These are phyloP conservation scores for Brasilioporus rufonigricans DNA, from an alignment of 768 basidiomycete species.

Conservation along the genomic window DNA sequence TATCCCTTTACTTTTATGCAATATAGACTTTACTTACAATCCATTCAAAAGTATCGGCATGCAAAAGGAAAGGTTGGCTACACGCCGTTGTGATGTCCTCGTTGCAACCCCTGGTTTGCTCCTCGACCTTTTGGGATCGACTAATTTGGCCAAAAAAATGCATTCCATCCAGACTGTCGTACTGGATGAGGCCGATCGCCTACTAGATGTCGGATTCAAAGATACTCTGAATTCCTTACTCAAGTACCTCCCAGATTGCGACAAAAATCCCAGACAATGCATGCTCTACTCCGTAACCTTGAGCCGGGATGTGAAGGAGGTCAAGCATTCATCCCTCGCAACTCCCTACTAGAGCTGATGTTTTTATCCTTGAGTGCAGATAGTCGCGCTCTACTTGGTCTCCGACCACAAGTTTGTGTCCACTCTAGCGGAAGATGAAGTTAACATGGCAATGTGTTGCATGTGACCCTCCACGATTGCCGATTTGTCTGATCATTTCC, in stretches of 20 bases:
- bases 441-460: constrained; percentile 44
- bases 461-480: not conserved
- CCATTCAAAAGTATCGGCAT: constrained; percentile 18
- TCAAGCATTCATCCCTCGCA: constrained; percentile 20
- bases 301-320: constrained; percentile 61
- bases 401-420: constrained; percentile 47
- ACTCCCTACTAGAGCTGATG: not conserved
- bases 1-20: constrained; percentile 14
- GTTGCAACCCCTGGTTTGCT: constrained; percentile 78
- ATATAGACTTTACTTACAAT: not conserved
- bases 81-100: constrained; percentile 48
- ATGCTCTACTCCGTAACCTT: constrained; percentile 75
- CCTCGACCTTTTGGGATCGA: constrained; percentile 61
- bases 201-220: constrained; percentile 74
- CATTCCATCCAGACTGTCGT: constrained; percentile 45
- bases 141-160: constrained; percentile 37
- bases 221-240: constrained; percentile 66
- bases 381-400: constrained; percentile 26
- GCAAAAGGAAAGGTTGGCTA: constrained; percentile 28
- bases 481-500: not conserved
- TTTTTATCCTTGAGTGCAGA: constrained; percentile 11
- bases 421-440: constrained; percentile 55
- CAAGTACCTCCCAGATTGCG: constrained; percentile 37
- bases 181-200: constrained; percentile 72
- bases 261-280: constrained; percentile 58